Base-by-base conservation (phyloP, 176 grass and related monocot species). In the Puya raimondii region DNA sequence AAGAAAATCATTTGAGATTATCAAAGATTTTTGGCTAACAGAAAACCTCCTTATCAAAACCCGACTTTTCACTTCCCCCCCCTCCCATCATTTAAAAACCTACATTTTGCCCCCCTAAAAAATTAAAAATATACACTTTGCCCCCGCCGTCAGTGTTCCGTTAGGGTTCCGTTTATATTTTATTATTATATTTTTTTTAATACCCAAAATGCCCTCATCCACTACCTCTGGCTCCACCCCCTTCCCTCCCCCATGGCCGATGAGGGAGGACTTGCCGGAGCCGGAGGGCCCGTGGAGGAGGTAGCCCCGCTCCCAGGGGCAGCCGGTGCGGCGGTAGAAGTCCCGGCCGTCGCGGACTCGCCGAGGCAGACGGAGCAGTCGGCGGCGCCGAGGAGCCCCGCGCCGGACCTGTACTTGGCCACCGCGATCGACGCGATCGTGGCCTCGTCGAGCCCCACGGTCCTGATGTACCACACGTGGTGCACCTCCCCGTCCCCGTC, bases 211-310 rank as follows among this genome's bases (percentile, higher is more conserved):
- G n/a, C n/a, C n/a, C n/a, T n/a, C n/a, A n/a, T n/a, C n/a, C n/a
- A n/a, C n/a, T n/a, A n/a, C n/a, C n/a, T n/a, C n/a, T n/a, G n/a
- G n/a, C n/a, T n/a, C n/a, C n/a, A n/a, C n/a, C n/a, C n/a, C n/a
- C n/a, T n/a, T n/a, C n/a, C n/a, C n/a, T n/a, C n/a, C n/a, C n/a
- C 94, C 86, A 97, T 93, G 68, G 94, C 87, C 89, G 53, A 97
- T 92, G 66, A 97, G 89, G 20, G 94, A 93, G 13, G 94, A 97
- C 70, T 97, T 97, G 12, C 94, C 89, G 0, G 89, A 87, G 0
- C 94, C 86, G 0, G 89, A 89, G 4, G 89, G 89, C 0, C 89
- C 89, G 17, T 97, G 89, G 51, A 97, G 83, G 69, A 93, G 89
- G 75, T 93, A 99, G 17, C 94, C 87, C 18, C 89, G 89, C 77